phyloP scores from a whole-genome alignment of 202 grass and related monocot genomes.

The Elaeis oleifera region DNA sequence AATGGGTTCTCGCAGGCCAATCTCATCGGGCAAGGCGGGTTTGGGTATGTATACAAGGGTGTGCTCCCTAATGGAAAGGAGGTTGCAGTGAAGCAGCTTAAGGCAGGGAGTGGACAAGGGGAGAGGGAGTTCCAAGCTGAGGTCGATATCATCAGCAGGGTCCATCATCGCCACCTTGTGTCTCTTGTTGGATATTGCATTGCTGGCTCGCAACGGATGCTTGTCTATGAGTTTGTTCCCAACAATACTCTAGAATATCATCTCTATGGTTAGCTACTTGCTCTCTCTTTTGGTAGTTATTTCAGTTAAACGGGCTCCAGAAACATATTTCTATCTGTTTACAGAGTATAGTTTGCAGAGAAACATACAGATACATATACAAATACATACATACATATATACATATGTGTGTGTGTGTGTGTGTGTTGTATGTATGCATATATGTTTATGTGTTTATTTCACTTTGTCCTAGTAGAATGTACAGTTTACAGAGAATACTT shows the following conservation, averaged over 20 bases:
- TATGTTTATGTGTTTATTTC: too few species aligned
- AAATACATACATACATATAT: too few species aligned
- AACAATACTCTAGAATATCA: conserved; percentile 12
- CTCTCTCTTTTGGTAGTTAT: too few species aligned
- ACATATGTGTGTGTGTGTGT: too few species aligned
- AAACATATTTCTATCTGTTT: too few species aligned
- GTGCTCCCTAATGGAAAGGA: conserved; percentile 9
- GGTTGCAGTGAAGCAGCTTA: conserved; percentile 10
- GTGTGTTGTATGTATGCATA: too few species aligned
- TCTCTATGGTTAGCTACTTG: not conserved
- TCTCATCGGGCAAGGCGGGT: conserved; percentile 13
- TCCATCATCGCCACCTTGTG: conserved; percentile 14
- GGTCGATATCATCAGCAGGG: conserved; percentile 16
- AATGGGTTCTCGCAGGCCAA: conserved; percentile 15
- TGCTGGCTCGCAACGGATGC: conserved; percentile 3
- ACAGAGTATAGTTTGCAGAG: too few species aligned
- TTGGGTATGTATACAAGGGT: conserved; percentile 14
- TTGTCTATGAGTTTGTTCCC: conserved; percentile 16
- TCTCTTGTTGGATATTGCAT: conserved; percentile 18
- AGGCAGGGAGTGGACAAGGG: conserved; percentile 3
- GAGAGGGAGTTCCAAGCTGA: conserved; percentile 12
- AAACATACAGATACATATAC: too few species aligned
- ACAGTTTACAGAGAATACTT: too few species aligned
- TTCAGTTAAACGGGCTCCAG: too few species aligned
- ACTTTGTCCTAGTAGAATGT: too few species aligned